Evolutionary conservation across 2,329 filamentous ascomycete species (phyloP), one percentile per base, ranked within the genome.

Genomic region (Ceratocystis ficicola): DNA sequence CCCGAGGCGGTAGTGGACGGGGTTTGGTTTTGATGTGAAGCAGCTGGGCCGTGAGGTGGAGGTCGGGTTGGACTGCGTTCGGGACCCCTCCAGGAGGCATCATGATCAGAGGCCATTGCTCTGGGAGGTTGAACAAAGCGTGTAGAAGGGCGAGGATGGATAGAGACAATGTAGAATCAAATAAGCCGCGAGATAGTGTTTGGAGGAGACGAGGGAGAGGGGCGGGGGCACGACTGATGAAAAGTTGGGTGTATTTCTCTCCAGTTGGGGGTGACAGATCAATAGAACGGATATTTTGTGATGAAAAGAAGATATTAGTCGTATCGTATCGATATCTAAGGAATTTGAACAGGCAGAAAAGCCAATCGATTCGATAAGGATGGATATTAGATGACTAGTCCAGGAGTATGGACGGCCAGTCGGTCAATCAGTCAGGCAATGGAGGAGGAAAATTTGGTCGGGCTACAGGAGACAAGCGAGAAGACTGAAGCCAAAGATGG

Each of bases 61-160:
- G 50, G 65, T 48, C 65, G 52, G n/a, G 52, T 67, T 25, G 65
- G 65, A 61, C 65, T 67, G 36, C 65, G 62, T 46, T 67, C 65
- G 62, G 65, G 62, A 41, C 64, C 63, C 65, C 65, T 67, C 25
- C 62, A 67, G 65, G 65, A 50, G 55, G 65, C 44, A 67, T 67
- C 65, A 30, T 67, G 59, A 52, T 67, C 65, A 30, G 65, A 67
- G 46, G 65, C 65, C 65, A 67, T 67, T 64, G 62, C 22, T 62
- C 36, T 62, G 22, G 32, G 46, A 30, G 46, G 28, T 28, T 30
- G 55, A 44, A 55, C 15, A 28, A 44, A 44, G 62, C 25, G 44
- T n/a, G 20, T n/a, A 41, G 36, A 55, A 41, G 6, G 15, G 60
- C 32, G 60, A 44, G 5, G 60, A 44, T 36, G 60, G 41, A 46